Evolutionary conservation across 768 basidiomycete species (phyloP), one percentile per base, ranked within the genome.

Genomic region (Mycena amicta): DNA sequence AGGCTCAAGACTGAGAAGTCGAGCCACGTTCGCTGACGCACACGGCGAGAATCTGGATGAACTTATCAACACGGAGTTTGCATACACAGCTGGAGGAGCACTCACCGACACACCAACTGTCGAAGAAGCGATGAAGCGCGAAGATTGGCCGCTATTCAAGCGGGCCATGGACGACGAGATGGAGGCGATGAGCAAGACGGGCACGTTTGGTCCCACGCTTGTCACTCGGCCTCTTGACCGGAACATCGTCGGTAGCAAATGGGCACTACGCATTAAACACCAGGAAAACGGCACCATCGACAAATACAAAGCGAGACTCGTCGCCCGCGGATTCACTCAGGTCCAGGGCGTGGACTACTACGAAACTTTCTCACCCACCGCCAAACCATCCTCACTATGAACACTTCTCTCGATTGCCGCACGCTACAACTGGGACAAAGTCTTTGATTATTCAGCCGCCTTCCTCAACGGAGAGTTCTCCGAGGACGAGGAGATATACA

Each of bases 241-340:
- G 3, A 67, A 64, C 15, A 47, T 64, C 0, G 66, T 75, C 27
- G 65, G 66, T 0, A 62, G 41, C 18, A 51, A 55, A 46, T 72
- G 71, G 70, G 71, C 70, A 2, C 68, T 67, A 47, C 63, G 62
- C n/a, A 61, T 71, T 50, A 80, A 80, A 61, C 62, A 64, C 45
- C 67, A 77, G 51, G 59, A 61, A 5, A 49, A 70, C 29, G 78
- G 74, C 26, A 57, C 55, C 0, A 68, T 78, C 40, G 50, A 57
- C 11, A 55, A 66, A 2, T 69, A 70, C 65, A 76, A 77, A 57
- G 72, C 67, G 15, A 39, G 53, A 5, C 41, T 54, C 20, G 53
- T 54, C 16, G 53, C 53, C 13, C 22, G 22, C 4, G 18, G 1
- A 3, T 54, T 54, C 28, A 45, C 53, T 12, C 53, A 54, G 23